phyloP scores from a whole-genome alignment of 306 rosid genomes.

The Cucumis hystrix region DNA sequence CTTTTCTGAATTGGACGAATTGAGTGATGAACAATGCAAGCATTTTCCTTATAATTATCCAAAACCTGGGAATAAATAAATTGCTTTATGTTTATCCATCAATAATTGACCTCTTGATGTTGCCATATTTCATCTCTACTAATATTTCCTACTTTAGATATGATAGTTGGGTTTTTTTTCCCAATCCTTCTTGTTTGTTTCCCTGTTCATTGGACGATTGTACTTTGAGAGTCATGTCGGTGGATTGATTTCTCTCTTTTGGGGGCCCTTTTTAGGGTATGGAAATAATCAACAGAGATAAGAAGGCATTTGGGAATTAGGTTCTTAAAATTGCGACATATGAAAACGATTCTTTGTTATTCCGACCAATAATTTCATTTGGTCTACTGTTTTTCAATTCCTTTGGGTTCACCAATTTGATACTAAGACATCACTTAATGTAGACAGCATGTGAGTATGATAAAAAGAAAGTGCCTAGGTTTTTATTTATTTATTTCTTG shows the following conservation, averaged over 20 bases:
- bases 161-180: neutral
- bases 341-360: slow-evolving; percentile 1
- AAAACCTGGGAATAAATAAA: neutral
- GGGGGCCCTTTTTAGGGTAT: neutral
- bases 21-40: slow-evolving; percentile 2
- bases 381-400: neutral
- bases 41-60: neutral
- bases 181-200: neutral
- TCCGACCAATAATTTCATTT: neutral
- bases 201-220: neutral
- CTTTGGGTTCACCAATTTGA: neutral
- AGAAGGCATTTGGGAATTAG: slow-evolving; percentile 7
- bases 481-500: neutral
- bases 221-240: neutral
- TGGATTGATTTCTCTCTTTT: neutral
- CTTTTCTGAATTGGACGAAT: neutral
- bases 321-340: neutral
- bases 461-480: neutral
- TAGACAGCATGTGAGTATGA: neutral
- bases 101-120: neutral
- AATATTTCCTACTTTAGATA: neutral
- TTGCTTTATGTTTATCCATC: neutral
- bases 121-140: neutral
- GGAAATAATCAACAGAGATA: neutral
- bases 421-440: neutral